Conservation (phyloP, 2,329 filamentous ascomycete species). For the Aspergillus ochraceus region DNA sequence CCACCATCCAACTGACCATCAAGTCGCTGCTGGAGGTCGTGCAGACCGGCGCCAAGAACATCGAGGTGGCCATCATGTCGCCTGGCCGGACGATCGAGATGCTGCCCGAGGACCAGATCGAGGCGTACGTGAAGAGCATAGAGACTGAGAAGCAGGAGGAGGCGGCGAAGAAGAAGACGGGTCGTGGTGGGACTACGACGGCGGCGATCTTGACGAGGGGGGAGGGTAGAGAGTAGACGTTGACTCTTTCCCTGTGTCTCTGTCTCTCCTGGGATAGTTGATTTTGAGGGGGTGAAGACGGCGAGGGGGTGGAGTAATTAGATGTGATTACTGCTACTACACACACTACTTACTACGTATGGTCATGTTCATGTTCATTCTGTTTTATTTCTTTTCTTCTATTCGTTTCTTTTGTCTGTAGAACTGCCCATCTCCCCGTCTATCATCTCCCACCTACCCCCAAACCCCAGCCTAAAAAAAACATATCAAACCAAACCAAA, state of each 20-base stretch:
- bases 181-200: conserved; percentile 48
- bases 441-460: no score
- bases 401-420: no score
- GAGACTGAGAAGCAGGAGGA: conserved; percentile 99
- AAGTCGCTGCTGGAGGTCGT: conserved; percentile 98
- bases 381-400: no score
- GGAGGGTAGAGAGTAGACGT: conserved; percentile 23
- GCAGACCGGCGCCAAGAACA: conserved; percentile 98
- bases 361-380: not conserved
- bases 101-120: conserved; percentile 92
- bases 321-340: no score
- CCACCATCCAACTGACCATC: conserved; percentile 94
- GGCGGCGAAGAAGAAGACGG: conserved; percentile 93
- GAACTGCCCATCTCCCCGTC: no score
- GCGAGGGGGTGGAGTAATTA: no score
- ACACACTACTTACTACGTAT: not conserved
- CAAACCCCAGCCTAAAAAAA: no score
- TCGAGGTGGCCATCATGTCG: conserved; percentile 98
- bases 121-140: conserved; percentile 96
- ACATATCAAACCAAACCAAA: no score
- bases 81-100: conserved; percentile 90
- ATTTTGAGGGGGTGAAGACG: no score
- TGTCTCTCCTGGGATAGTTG: no score
- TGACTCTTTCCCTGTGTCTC: not conserved
- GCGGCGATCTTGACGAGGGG: conserved; percentile 73